Evolutionary conservation across 495 filamentous ascomycete species (phyloP).

Genomic region (Platismatia glauca): DNA sequence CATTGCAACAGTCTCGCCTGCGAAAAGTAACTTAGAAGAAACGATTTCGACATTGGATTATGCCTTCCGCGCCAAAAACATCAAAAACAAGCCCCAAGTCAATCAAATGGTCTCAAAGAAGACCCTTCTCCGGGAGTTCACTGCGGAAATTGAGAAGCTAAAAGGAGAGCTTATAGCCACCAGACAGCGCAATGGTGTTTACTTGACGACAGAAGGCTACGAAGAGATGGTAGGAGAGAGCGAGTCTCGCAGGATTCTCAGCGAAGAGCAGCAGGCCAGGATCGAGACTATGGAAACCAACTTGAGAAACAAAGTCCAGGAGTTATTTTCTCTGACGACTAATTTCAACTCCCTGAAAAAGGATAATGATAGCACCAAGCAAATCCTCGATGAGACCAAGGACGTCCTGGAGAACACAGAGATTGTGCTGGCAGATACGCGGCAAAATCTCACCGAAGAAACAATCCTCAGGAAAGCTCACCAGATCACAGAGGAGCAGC

Average conservation of each 20-base stretch:
- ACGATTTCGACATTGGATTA: slow-evolving; percentile 97
- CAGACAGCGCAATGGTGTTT: slow-evolving; percentile 88
- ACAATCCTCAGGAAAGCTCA: slow-evolving; percentile 72
- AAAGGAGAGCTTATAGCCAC: slow-evolving; percentile 91
- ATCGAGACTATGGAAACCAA: slow-evolving; percentile 89
- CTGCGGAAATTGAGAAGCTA: slow-evolving; percentile 85
- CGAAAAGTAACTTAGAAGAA: slow-evolving; percentile 90
- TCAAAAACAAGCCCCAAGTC: slow-evolving; percentile 92
- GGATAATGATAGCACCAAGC: slow-evolving; percentile 67
- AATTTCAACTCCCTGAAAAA: slow-evolving; percentile 79
- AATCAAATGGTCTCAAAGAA: slow-evolving; percentile 89
- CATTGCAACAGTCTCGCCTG: slow-evolving; percentile 91
- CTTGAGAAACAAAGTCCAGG: slow-evolving; percentile 81
- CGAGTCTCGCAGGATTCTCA: slow-evolving; percentile 84
- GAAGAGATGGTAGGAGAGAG: slow-evolving; percentile 83
- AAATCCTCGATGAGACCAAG: slow-evolving; percentile 66
- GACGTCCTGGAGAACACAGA: slow-evolving; percentile 80
- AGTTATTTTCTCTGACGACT: slow-evolving; percentile 74
- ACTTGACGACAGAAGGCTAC: slow-evolving; percentile 73
- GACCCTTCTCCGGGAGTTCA: slow-evolving; percentile 80
- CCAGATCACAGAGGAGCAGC: slow-evolving; percentile 68
- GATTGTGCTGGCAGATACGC: slow-evolving; percentile 63
- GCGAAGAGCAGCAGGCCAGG: slow-evolving; percentile 83
- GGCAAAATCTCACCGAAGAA: slow-evolving; percentile 70
- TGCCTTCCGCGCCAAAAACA: slow-evolving; percentile 95